A percentile compares a stretch with the other conserved stretches of the same genome.
These are phyloP conservation scores for Teunomyces tritomae DNA, from an alignment of 805 yeast species.

Conservation along the genomic window DNA sequence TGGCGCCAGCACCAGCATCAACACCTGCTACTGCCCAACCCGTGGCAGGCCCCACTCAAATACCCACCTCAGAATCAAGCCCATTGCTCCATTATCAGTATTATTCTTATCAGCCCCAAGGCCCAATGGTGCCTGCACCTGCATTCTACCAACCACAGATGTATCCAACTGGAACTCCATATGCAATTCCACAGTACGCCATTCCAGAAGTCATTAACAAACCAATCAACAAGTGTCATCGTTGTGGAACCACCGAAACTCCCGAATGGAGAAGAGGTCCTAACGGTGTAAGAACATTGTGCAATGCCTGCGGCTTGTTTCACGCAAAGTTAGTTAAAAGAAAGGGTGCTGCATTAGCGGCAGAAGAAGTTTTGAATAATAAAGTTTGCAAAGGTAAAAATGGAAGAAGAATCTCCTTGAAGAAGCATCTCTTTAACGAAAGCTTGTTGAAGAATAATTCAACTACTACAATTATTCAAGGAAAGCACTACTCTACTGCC, in stretches of 20 bases:
- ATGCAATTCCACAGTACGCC: slow-evolving; percentile 13
- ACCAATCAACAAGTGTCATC: slow-evolving; percentile 38
- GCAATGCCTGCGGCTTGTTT: slow-evolving; percentile 44
- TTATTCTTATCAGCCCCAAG: slow-evolving; percentile 8
- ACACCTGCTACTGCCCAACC: not conserved
- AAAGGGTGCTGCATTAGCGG: slow-evolving; percentile 28
- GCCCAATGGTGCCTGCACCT: slow-evolving; percentile 7
- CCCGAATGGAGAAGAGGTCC: slow-evolving; percentile 48
- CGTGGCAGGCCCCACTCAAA: not conserved
- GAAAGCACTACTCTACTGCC: not conserved
- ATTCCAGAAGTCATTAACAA: slow-evolving; percentile 34
- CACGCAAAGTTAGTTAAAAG: slow-evolving; percentile 39
- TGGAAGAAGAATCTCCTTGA: slow-evolving; percentile 39
- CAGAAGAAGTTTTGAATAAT: slow-evolving; percentile 38
- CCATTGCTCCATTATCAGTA: slow-evolving; percentile 12
- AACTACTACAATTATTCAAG: not conserved
- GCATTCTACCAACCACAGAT: slow-evolving; percentile 12
- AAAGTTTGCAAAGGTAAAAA: slow-evolving; percentile 45
- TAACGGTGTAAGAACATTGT: slow-evolving; percentile 42
- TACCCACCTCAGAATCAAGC: slow-evolving; percentile 6
- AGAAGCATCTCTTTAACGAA: slow-evolving; percentile 22
- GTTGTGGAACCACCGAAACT: slow-evolving; percentile 46
- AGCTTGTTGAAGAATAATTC: slow-evolving; percentile 8
- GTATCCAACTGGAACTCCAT: slow-evolving; percentile 6
- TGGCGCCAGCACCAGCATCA: slow-evolving; percentile 5